Percentiles rank a stretch among this genome's conserved stretches.
These are phyloP conservation scores for Kwoniella mangroviensis DNA, from an alignment of 768 basidiomycete species.

Conservation along the genomic window DNA sequence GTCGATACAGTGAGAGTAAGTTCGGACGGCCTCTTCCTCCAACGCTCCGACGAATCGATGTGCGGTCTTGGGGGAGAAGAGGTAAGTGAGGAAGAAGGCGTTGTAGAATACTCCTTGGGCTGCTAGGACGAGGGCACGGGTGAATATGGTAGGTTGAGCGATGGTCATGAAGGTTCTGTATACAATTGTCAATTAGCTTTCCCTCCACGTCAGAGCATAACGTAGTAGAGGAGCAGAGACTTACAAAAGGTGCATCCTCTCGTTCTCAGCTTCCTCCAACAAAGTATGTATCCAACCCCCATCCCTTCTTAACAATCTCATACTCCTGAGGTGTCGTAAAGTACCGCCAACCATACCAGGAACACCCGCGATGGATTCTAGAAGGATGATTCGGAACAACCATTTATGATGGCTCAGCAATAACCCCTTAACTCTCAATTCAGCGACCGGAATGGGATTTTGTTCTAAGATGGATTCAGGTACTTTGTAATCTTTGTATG, in stretches of 20 bases:
- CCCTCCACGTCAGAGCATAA: slow-evolving; percentile 9
- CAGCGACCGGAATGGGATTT: slow-evolving; percentile 68
- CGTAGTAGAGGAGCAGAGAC: slow-evolving; percentile 41
- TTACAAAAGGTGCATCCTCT: slow-evolving; percentile 92
- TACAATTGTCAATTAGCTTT: slow-evolving; percentile 14
- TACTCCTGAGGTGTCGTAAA: slow-evolving; percentile 80
- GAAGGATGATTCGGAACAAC: slow-evolving; percentile 68
- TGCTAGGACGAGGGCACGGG: slow-evolving; percentile 80
- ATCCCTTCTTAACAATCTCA: slow-evolving; percentile 80
- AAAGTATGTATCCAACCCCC: slow-evolving; percentile 88
- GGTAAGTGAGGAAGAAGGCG: slow-evolving; percentile 69
- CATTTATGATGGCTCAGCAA: slow-evolving; percentile 75
- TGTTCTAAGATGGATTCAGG: slow-evolving; percentile 56
- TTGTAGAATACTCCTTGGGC: slow-evolving; percentile 73
- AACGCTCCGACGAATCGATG: slow-evolving; percentile 91
- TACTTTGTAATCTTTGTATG: slow-evolving; percentile 77
- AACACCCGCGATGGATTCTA: slow-evolving; percentile 91
- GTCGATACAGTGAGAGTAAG: slow-evolving; percentile 82
- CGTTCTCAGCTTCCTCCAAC: slow-evolving; percentile 93
- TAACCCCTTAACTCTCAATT: slow-evolving; percentile 76
- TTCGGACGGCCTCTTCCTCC: slow-evolving; percentile 93
- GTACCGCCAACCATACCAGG: slow-evolving; percentile 77
- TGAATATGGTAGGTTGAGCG: slow-evolving; percentile 74
- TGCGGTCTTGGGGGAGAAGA: slow-evolving; percentile 59
- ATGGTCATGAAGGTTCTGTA: slow-evolving; percentile 92